Percentiles rank a stretch among this genome's conserved stretches.
Conservation (phyloP, 768 basidiomycete genomes). For the Trichaptum fuscoviolaceum region DNA sequence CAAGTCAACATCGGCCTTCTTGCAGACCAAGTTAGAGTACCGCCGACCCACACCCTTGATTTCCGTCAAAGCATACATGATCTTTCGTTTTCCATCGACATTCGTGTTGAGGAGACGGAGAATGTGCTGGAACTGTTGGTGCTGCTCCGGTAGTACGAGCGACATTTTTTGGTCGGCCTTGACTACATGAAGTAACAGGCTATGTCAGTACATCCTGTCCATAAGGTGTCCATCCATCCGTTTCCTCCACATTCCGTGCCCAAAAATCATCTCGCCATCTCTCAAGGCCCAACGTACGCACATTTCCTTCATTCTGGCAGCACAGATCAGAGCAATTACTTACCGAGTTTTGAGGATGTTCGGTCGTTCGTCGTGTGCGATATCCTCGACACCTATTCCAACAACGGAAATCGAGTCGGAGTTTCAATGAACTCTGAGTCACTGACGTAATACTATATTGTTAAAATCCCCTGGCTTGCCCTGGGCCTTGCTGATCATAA, state of each 20-base stretch:
- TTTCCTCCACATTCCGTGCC: background rate
- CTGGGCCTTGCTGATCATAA: no score
- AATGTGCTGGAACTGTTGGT: conserved; percentile 98
- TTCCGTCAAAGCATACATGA: conserved; percentile 99
- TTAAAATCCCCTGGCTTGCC: no score
- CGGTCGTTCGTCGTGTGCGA: background rate
- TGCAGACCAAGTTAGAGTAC: conserved; percentile 98
- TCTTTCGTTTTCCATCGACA: conserved; percentile 98
- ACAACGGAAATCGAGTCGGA: background rate
- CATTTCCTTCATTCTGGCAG: background rate
- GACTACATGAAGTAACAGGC: background rate
- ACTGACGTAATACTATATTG: no score
- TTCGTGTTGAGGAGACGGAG: conserved; percentile 99
- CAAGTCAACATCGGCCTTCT: conserved; percentile 99
- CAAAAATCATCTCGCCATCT: background rate
- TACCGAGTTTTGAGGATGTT: background rate
- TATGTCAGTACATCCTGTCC: background rate
- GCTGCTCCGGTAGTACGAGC: conserved; percentile 92
- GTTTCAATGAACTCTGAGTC: background rate
- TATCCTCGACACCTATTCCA: background rate
- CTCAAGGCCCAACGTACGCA: background rate
- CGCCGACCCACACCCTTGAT: conserved; percentile 99
- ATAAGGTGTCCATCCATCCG: background rate
- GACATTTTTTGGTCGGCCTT: conserved; percentile 57
- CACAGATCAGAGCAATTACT: background rate